phyloP scores from a whole-genome alignment of 176 grass and related monocot genomes.

The Ananas comosus region DNA sequence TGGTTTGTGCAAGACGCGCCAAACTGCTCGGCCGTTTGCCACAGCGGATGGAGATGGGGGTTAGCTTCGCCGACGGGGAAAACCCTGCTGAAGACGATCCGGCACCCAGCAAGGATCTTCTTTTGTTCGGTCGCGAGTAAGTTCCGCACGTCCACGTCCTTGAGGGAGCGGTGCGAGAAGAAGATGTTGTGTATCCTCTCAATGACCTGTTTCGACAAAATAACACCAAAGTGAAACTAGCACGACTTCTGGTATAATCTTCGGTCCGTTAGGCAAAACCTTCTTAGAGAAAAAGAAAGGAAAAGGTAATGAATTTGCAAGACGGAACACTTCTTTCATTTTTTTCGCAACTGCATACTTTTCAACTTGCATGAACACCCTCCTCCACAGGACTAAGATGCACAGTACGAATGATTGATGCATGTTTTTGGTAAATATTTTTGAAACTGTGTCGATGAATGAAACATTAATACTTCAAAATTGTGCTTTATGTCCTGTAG shows the following conservation, averaged over 20 bases:
- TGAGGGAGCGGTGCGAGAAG: slow-evolving; percentile 67
- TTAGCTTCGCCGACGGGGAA: slow-evolving; percentile 75
- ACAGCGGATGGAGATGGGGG: slow-evolving; percentile 74
- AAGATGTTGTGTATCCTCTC: slow-evolving; percentile 68
- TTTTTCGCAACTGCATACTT: too few relatives aligned
- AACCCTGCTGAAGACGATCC: slow-evolving; percentile 85
- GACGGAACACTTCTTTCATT: too few relatives aligned
- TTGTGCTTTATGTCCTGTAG: too few relatives aligned
- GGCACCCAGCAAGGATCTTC: slow-evolving; percentile 72
- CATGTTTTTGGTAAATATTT: too few relatives aligned
- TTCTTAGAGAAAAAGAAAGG: too few relatives aligned
- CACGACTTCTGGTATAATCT: neutral
- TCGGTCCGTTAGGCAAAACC: too few relatives aligned
- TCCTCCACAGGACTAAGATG: too few relatives aligned
- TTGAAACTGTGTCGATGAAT: too few relatives aligned
- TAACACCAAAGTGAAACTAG: slow-evolving; percentile 6
- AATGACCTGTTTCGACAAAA: slow-evolving; percentile 60
- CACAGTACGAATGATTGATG: too few relatives aligned
- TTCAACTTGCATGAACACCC: too few relatives aligned
- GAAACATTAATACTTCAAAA: too few relatives aligned
- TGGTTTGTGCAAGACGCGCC: slow-evolving; percentile 74
- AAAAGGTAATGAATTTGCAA: too few relatives aligned
- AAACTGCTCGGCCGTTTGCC: slow-evolving; percentile 94
- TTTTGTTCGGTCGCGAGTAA: slow-evolving; percentile 81
- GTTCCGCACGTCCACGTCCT: slow-evolving; percentile 79